Percentiles rank a stretch among this genome's conserved stretches.
These are phyloP conservation scores for Yamadazyma membranifaciens DNA, from an alignment of 1,139 yeast genomes.

Conservation along the genomic window DNA sequence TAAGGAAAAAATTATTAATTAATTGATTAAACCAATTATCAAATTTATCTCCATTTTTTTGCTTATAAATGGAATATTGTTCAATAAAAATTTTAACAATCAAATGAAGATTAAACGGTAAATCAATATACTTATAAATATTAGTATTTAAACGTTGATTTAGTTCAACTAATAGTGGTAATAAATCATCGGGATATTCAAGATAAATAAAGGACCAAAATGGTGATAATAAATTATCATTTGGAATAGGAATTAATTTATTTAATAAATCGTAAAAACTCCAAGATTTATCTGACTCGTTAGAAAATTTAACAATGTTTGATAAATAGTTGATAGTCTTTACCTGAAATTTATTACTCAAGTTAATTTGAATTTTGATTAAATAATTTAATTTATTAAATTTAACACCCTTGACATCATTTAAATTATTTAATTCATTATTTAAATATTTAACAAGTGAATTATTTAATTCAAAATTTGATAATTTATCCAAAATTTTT, in stretches of 20 bases:
- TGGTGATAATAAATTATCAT: slow-evolving; percentile 11
- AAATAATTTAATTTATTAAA: slow-evolving; percentile 13
- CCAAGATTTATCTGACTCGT: slow-evolving; percentile 17
- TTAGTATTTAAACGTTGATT: slow-evolving; percentile 65
- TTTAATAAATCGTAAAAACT: slow-evolving; percentile 29
- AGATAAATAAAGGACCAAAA: slow-evolving; percentile 13
- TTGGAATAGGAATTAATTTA: slow-evolving; percentile 11
- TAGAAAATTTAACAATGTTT: slow-evolving; percentile 50
- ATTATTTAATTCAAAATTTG: slow-evolving; percentile 9
- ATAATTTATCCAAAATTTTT: slow-evolving; percentile 10
- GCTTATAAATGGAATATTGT: slow-evolving; percentile 40
- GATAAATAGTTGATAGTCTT: slow-evolving; percentile 49
- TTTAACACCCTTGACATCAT: slow-evolving; percentile 10
- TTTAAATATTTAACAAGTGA: slow-evolving; percentile 10
- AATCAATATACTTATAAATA: slow-evolving; percentile 83
- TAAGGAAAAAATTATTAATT: slow-evolving; percentile 39
- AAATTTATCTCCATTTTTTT: slow-evolving; percentile 5
- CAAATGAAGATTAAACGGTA: slow-evolving; percentile 60
- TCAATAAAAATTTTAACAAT: slow-evolving; percentile 67
- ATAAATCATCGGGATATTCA: slow-evolving; percentile 21
- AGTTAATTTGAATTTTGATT: slow-evolving; percentile 35
- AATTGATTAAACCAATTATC: slow-evolving; percentile 53
- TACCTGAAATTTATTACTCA: slow-evolving; percentile 33
- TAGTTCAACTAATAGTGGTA: slow-evolving; percentile 71
- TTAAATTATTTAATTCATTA: neutral